Evolutionary conservation across 208 protist species (phyloP).

Genomic region (Wallacemonas collosoma): DNA sequence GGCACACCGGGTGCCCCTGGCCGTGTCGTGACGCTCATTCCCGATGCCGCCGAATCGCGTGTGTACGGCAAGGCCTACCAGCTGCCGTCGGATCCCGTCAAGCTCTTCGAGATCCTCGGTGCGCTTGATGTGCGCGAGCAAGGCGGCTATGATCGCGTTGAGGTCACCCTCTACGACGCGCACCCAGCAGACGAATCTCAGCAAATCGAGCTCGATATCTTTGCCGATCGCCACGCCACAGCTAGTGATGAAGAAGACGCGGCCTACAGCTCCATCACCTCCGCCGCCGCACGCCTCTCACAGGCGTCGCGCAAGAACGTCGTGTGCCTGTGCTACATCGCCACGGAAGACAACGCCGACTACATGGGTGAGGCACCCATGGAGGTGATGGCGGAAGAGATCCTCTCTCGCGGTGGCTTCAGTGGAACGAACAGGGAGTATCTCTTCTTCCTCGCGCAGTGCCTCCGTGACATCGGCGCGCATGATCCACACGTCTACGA

Average conservation of each 20-base stretch:
- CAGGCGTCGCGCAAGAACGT: slow-evolving; percentile 23
- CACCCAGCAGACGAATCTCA: slow-evolving; percentile 17
- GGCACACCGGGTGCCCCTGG: slow-evolving; percentile 32
- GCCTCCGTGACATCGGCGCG: slow-evolving; percentile 51
- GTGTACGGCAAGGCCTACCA: slow-evolving; percentile 80
- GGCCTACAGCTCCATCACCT: neutral
- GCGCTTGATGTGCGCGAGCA: slow-evolving; percentile 68
- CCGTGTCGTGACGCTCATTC: slow-evolving; percentile 44
- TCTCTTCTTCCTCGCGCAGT: slow-evolving; percentile 58
- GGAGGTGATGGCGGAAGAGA: slow-evolving; percentile 66
- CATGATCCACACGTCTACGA: slow-evolving; percentile 76
- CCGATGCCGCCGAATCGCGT: slow-evolving; percentile 23
- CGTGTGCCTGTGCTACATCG: slow-evolving; percentile 76
- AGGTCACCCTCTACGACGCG: slow-evolving; percentile 48
- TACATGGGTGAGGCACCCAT: slow-evolving; percentile 61
- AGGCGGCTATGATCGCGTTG: slow-evolving; percentile 61
- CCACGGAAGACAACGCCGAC: slow-evolving; percentile 61
- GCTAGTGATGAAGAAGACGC: slow-evolving; percentile 4
- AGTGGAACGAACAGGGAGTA: slow-evolving; percentile 83
- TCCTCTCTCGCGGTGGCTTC: slow-evolving; percentile 46
- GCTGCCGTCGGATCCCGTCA: slow-evolving; percentile 50
- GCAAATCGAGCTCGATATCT: slow-evolving; percentile 22
- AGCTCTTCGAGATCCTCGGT: slow-evolving; percentile 47
- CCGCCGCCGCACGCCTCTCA: neutral
- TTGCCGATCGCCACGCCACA: neutral